These are phyloP conservation scores for Aspergillus leporis DNA, from an alignment of 495 filamentous ascomycete species.

Conservation along the genomic window DNA sequence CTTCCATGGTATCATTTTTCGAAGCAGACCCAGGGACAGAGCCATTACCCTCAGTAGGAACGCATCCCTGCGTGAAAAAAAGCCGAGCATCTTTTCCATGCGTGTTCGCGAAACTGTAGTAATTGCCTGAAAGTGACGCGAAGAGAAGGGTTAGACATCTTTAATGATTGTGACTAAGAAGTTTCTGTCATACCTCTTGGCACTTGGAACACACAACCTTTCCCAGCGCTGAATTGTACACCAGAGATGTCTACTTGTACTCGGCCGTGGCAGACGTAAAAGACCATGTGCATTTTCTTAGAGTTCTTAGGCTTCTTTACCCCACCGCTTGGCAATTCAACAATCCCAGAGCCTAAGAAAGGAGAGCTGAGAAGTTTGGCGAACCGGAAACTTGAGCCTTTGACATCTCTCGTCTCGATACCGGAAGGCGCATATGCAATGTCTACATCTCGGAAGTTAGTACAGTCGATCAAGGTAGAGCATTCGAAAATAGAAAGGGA, in stretches of 20 bases:
- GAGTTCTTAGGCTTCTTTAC: constrained; percentile 87
- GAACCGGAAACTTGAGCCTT: constrained; percentile 74
- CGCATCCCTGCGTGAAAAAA: constrained; percentile 84
- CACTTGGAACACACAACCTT: constrained; percentile 88
- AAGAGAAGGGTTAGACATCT: not conserved
- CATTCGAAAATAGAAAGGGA: not conserved
- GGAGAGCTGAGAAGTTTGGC: constrained; percentile 80
- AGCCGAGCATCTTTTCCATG: constrained; percentile 65
- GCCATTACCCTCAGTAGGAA: constrained; percentile 38
- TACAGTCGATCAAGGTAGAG: not conserved
- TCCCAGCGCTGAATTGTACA: constrained; percentile 79
- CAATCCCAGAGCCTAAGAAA: constrained; percentile 85
- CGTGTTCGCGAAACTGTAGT: constrained; percentile 79
- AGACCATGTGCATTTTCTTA: constrained; percentile 91
- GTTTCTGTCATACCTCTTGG: constrained; percentile 69
- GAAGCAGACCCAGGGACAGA: constrained; percentile 27
- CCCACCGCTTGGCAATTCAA: constrained; percentile 79
- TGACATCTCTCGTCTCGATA: constrained; percentile 74
- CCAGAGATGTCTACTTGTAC: constrained; percentile 72
- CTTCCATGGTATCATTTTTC: constrained; percentile 27
- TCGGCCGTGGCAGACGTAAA: constrained; percentile 80
- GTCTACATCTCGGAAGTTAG: constrained; percentile 39
- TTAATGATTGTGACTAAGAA: not conserved
- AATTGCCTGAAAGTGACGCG: constrained; percentile 61
- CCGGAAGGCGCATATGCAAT: constrained; percentile 75